These are phyloP conservation scores for Aaosphaeria pasadenensis DNA, from an alignment of 2,329 filamentous ascomycete genomes.

Conservation along the genomic window DNA sequence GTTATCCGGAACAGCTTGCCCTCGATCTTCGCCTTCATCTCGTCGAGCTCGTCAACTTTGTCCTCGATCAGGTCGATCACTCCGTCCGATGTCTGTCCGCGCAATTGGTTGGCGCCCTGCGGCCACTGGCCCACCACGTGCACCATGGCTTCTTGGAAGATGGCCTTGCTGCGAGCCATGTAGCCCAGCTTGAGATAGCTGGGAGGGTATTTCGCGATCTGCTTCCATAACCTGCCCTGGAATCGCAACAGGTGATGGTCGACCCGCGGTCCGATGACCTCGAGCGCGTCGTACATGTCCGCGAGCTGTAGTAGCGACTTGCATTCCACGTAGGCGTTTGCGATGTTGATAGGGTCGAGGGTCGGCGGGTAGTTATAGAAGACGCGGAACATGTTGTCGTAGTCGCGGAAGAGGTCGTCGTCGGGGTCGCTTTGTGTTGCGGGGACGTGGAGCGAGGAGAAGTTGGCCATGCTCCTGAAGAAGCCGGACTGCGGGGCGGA, in stretches of 20 bases:
- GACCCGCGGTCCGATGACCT: slow-evolving; percentile 82
- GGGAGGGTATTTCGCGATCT: slow-evolving; percentile 93
- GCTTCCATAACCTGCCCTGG: slow-evolving; percentile 86
- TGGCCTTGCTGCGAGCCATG: slow-evolving; percentile 74
- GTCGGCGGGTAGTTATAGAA: slow-evolving; percentile 91
- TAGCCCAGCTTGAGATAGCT: slow-evolving; percentile 89
- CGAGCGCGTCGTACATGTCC: slow-evolving; percentile 91
- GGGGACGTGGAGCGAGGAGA: slow-evolving; percentile 55
- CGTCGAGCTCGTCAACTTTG: slow-evolving; percentile 88
- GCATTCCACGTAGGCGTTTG: slow-evolving; percentile 89
- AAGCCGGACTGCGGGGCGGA: slow-evolving; percentile 65
- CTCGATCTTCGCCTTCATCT: slow-evolving; percentile 76
- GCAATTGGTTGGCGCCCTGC: slow-evolving; percentile 71
- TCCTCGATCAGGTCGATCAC: slow-evolving; percentile 91
- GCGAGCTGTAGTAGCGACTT: slow-evolving; percentile 83
- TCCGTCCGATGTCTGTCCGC: slow-evolving; percentile 64
- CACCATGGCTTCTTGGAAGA: slow-evolving; percentile 76
- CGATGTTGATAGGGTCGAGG: slow-evolving; percentile 83
- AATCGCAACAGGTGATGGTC: slow-evolving; percentile 94
- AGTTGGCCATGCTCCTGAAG: slow-evolving; percentile 84
- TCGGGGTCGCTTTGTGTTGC: slow-evolving; percentile 52
- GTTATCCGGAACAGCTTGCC: slow-evolving; percentile 77
- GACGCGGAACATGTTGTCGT: slow-evolving; percentile 91
- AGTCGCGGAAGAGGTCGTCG: slow-evolving; percentile 80
- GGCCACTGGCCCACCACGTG: slow-evolving; percentile 97